These are phyloP conservation scores for Carex pumila DNA, from an alignment of 176 grass and related monocot genomes.

Conservation along the genomic window DNA sequence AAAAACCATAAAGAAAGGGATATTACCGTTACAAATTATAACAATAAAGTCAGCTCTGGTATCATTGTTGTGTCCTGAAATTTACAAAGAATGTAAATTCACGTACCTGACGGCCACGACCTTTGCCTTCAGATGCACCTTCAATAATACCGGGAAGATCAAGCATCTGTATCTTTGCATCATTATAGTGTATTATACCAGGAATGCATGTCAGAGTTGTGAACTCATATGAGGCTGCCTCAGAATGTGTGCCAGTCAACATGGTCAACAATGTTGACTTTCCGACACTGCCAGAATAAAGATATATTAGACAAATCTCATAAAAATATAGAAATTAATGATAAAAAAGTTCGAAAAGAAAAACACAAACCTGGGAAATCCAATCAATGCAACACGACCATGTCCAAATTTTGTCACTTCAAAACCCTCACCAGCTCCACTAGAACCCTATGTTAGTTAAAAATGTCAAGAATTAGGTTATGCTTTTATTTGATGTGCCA, in stretches of 20 bases:
- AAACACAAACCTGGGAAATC: slow-evolving; percentile 82
- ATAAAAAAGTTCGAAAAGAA: neutral
- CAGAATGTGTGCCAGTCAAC: slow-evolving; percentile 98
- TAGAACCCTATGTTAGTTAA: slow-evolving; percentile 52
- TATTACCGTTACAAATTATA: neutral
- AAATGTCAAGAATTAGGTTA: neutral
- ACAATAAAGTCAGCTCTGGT: neutral
- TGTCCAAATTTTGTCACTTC: slow-evolving; percentile 99
- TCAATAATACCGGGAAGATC: slow-evolving; percentile 99
- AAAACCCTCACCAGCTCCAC: slow-evolving; percentile 90
- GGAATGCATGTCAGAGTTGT: slow-evolving; percentile 99
- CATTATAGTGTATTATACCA: slow-evolving; percentile 97
- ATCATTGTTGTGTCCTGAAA: neutral
- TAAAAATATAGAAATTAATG: neutral
- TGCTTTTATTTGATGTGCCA: neutral
- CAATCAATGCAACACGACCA: slow-evolving; percentile 94
- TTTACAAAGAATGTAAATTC: neutral
- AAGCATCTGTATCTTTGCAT: slow-evolving; percentile 99
- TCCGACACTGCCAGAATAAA: slow-evolving; percentile 72
- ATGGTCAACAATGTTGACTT: slow-evolving; percentile 94
- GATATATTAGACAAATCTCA: neutral
- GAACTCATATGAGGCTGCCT: slow-evolving; percentile 98
- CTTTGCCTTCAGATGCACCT: slow-evolving; percentile 99
- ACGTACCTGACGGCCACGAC: slow-evolving; percentile 88
- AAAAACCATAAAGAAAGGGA: neutral